Conservation (phyloP, 23 red algal genomes). For the Gracilaria vermiculophylla region DNA sequence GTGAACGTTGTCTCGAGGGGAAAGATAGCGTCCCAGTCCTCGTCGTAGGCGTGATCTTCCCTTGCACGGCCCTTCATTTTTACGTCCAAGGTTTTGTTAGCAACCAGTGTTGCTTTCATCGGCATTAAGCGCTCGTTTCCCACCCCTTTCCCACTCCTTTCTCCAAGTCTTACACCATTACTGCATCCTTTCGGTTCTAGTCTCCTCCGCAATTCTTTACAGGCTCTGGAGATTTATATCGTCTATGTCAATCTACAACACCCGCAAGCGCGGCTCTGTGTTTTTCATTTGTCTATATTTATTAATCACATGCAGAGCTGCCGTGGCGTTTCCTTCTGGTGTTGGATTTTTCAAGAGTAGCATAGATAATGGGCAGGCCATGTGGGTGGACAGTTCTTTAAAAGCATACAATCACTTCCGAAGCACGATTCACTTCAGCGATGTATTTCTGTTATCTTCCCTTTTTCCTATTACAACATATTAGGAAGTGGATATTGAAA, state of each 20-base stretch:
- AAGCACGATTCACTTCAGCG: too few relatives aligned
- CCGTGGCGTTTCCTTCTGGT: background rate
- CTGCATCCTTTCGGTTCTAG: background rate
- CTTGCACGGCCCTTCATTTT: background rate
- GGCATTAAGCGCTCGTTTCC: background rate
- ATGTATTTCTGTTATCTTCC: too few relatives aligned
- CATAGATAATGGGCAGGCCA: too few relatives aligned
- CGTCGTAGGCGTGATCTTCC: background rate
- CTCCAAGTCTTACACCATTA: background rate
- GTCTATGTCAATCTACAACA: conserved; percentile 1
- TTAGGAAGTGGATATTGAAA: too few relatives aligned
- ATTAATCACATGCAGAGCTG: background rate
- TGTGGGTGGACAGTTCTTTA: too few relatives aligned
- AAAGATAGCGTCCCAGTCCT: conserved; percentile 16
- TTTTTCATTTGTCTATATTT: background rate
- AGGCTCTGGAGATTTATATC: too few relatives aligned
- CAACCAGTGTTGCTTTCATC: background rate
- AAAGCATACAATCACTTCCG: too few relatives aligned
- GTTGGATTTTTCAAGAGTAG: too few relatives aligned
- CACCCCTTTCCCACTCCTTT: background rate
- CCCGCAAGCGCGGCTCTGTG: background rate
- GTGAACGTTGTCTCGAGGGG: conserved; percentile 77
- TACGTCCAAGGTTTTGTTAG: background rate
- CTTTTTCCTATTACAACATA: too few relatives aligned
- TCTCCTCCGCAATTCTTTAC: too few relatives aligned